Evolutionary conservation across 2,329 filamentous ascomycete genomes (phyloP).

Genomic region (Cordyceps sp.): DNA sequence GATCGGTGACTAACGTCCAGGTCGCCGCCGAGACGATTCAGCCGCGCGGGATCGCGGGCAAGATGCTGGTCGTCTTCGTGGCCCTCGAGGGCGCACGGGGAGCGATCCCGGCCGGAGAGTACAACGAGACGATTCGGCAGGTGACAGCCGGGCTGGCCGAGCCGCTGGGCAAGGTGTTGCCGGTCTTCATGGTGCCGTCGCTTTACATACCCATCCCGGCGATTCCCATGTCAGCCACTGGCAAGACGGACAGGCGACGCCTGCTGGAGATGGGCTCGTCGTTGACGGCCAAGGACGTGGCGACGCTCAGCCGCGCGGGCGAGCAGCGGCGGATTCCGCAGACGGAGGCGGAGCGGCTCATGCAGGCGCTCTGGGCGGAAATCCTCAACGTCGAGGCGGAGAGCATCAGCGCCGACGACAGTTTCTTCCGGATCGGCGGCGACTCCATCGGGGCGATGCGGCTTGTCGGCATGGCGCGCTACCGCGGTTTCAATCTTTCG

Average conservation of each 20-base stretch:
- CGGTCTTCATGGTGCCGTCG: conserved; percentile 4
- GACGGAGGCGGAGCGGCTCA: background rate
- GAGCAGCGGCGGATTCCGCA: conserved; percentile 1
- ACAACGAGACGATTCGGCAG: background rate
- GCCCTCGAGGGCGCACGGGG: background rate
- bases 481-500: background rate
- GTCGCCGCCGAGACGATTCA: conserved; percentile 2
- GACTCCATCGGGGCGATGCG: conserved; percentile 5
- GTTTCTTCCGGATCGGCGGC: conserved; percentile 4
- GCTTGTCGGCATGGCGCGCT: background rate
- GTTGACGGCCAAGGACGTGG: background rate
- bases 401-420: conserved; percentile 2
- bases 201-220: conserved; percentile 1
- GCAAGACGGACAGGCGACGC: conserved; percentile 1
- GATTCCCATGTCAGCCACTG: conserved; percentile 1
- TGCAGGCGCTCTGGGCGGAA: conserved; percentile 1
- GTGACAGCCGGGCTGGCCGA: background rate
- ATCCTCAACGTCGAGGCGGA: background rate
- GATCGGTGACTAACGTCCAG: background rate
- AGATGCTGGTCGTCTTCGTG: conserved; percentile 2
- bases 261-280: background rate
- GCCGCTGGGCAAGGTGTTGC: conserved; percentile 1
- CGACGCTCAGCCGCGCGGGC: background rate
- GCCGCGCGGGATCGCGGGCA: background rate
- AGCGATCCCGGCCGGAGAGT: background rate